Conservation (phyloP, 1,284 basidiomycete genomes). For the Caloboletus inedulis region DNA sequence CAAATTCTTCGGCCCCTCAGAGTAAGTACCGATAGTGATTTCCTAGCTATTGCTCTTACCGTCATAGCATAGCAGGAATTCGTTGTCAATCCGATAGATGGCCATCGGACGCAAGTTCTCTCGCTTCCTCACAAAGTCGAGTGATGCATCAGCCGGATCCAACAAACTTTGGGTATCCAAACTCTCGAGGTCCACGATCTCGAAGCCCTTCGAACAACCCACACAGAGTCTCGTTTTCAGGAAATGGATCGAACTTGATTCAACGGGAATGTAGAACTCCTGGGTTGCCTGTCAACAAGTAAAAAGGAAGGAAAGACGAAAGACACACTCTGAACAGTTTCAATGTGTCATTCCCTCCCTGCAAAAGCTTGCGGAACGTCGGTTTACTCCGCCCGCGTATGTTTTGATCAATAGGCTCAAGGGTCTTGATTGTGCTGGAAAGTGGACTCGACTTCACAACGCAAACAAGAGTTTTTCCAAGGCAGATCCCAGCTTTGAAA, state of each 20-base stretch:
- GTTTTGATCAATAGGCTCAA: constrained; percentile 94
- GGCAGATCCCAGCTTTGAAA: constrained; percentile 94
- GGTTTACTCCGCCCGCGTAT: constrained; percentile 83
- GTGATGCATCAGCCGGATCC: constrained; percentile 87
- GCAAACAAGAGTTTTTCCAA: constrained; percentile 94
- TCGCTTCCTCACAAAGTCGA: constrained; percentile 92
- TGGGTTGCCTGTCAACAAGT: constrained; percentile 31
- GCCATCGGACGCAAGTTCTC: constrained; percentile 93
- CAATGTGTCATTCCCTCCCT: constrained; percentile 93
- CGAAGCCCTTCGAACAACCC: constrained; percentile 97
- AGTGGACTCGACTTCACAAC: constrained; percentile 95
- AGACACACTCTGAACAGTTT: constrained; percentile 83
- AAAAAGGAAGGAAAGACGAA: background rate
- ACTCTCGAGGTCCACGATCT: constrained; percentile 97
- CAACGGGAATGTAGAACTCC: constrained; percentile 99
- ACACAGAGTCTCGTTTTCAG: constrained; percentile 98
- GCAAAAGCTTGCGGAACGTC: constrained; percentile 91
- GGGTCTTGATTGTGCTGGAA: constrained; percentile 95
- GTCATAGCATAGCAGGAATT: constrained; percentile 97
- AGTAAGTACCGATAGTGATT: constrained; percentile 8
- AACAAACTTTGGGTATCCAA: constrained; percentile 95
- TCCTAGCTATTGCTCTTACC: constrained; percentile 47
- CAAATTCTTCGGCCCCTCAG: constrained; percentile 69
- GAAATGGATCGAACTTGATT: constrained; percentile 96
- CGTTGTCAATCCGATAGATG: constrained; percentile 95